Conservation (phyloP, 768 basidiomycete genomes). For the Russula griseocarnosa region DNA sequence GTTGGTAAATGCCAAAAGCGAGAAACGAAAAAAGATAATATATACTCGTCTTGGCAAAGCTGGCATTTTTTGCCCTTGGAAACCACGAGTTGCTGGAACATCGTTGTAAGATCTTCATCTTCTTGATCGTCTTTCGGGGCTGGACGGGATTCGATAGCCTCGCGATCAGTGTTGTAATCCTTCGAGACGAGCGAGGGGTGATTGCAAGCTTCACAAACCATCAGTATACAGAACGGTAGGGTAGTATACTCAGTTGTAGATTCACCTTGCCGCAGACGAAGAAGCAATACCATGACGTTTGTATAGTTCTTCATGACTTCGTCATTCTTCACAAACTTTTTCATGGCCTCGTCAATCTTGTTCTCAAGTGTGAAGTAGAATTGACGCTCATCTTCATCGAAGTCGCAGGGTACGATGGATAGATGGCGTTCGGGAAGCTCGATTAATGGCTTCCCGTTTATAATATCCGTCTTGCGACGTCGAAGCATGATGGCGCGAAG, state of each 20-base stretch:
- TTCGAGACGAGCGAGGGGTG: conserved; percentile 81
- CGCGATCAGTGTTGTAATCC: conserved; percentile 67
- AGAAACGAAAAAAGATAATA: conserved; percentile 31
- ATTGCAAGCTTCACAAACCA: conserved; percentile 64
- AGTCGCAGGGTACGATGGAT: conserved; percentile 68
- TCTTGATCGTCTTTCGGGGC: conserved; percentile 52
- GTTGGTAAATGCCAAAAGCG: neutral
- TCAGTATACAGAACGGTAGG: neutral
- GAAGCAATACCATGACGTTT: conserved; percentile 61
- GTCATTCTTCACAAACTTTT: conserved; percentile 56
- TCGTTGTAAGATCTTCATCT: conserved; percentile 65
- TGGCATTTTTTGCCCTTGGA: conserved; percentile 59
- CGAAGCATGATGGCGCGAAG: conserved; percentile 86
- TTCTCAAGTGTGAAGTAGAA: conserved; percentile 76
- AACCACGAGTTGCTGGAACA: conserved; percentile 69
- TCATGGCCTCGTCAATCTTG: conserved; percentile 52
- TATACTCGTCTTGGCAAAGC: conserved; percentile 70
- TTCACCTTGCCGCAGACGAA: conserved; percentile 86
- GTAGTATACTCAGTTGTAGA: conserved; percentile 9
- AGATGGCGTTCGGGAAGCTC: conserved; percentile 73
- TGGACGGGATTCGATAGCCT: conserved; percentile 67
- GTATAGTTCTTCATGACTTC: conserved; percentile 60
- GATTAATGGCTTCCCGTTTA: conserved; percentile 80
- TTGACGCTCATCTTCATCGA: conserved; percentile 67
- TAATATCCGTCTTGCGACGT: conserved; percentile 65